Evolutionary conservation across 345 rosid genomes (phyloP).

Genomic region (Mercurialis annua): DNA sequence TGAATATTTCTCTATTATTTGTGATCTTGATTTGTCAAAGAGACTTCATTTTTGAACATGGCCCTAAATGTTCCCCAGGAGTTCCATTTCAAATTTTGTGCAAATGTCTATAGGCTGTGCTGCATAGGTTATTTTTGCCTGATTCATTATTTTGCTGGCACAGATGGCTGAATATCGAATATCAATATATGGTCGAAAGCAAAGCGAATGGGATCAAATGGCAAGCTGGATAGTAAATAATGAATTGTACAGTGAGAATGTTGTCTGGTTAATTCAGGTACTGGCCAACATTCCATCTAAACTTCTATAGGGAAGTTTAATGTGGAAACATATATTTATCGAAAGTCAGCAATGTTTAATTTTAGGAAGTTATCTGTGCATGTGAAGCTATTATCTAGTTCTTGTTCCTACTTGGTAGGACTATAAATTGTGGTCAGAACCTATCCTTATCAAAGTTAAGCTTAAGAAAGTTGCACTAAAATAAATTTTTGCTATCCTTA

Average conservation of each 20-base stretch:
- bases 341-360: not conserved
- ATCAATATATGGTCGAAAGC: conserved; percentile 97
- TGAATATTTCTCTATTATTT: no score
- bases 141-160: conserved; percentile 11
- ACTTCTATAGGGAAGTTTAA: not conserved
- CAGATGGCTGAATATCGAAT: conserved; percentile 99
- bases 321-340: not conserved
- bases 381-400: not conserved
- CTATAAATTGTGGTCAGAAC: not conserved
- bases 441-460: not conserved
- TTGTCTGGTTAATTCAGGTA: conserved; percentile 99
- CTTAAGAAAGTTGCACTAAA: not conserved
- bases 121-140: not conserved
- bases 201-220: conserved; percentile 98
- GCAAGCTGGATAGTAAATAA: conserved; percentile 99
- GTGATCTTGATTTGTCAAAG: no score
- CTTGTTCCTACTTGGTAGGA: not conserved
- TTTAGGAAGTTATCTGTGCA: not conserved
- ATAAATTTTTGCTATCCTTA: no score
- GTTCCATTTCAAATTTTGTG: no score
- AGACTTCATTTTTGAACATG: no score
- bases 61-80: no score
- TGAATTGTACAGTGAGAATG: conserved; percentile 91
- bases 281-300: not conserved
- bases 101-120: no score